Conservation (phyloP, 2,329 filamentous ascomycete genomes). For the Aspergillus floridensis region DNA sequence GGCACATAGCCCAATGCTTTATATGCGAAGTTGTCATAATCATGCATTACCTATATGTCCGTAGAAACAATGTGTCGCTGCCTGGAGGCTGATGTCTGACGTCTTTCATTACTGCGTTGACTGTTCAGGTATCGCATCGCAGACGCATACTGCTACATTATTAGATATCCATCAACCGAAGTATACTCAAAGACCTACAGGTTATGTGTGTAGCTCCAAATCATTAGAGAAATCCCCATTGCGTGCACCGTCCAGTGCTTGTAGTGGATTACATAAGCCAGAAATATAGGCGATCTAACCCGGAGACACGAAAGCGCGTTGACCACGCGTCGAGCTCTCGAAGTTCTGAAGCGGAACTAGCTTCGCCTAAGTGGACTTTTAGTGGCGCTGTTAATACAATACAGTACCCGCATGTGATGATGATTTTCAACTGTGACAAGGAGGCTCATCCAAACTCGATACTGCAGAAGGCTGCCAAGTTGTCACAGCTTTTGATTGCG, state of each 20-base stretch:
- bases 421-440: neutral
- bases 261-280: neutral
- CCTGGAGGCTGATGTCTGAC: neutral
- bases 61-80: neutral
- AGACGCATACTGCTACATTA: neutral
- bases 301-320: slow-evolving; percentile 21
- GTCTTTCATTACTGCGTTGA: neutral
- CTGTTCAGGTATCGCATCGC: neutral
- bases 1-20: neutral
- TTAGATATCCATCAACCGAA: neutral
- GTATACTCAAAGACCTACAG: neutral
- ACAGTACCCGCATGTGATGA: neutral
- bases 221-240: no score
- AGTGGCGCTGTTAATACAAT: neutral
- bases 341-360: slow-evolving; percentile 16
- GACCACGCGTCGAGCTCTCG: slow-evolving; percentile 34
- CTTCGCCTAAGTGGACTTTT: neutral
- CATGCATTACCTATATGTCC: neutral
- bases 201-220: no score
- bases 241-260: no score
- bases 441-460: neutral
- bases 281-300: neutral
- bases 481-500: neutral
- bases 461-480: neutral
- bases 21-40: neutral